Conservation (phyloP, 169 alveolate species). For the Theileria parva region DNA sequence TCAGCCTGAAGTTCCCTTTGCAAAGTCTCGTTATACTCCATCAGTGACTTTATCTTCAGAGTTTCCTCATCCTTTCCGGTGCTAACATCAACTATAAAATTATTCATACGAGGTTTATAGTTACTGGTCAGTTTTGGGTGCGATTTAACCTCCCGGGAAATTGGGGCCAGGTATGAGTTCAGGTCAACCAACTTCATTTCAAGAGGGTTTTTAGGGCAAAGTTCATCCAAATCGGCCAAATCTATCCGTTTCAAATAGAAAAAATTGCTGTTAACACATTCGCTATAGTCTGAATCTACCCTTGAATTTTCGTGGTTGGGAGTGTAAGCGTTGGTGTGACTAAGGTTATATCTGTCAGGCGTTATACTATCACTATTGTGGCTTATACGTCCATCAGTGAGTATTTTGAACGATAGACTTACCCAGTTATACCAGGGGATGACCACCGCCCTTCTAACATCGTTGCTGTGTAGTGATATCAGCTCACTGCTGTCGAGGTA, state of each 20-base stretch:
- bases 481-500: constrained; percentile 63
- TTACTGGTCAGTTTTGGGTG: constrained; percentile 36
- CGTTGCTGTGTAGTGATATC: constrained; percentile 29
- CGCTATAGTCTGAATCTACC: neutral
- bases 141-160: neutral
- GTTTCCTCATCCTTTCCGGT: constrained; percentile 2
- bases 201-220: constrained; percentile 55
- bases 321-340: neutral
- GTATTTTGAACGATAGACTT: constrained; percentile 20
- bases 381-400: constrained; percentile 17
- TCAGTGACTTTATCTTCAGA: constrained; percentile 40
- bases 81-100: constrained; percentile 2
- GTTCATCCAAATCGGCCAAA: constrained; percentile 1
- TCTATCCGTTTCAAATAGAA: constrained; percentile 28
- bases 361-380: neutral
- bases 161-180: neutral
- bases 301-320: neutral
- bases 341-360: neutral
- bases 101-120: neutral
- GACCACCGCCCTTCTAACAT: constrained; percentile 43
- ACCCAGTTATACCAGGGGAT: constrained; percentile 64
- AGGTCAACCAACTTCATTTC: constrained; percentile 42
- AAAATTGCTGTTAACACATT: neutral
- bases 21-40: constrained; percentile 21
- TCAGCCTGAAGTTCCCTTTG: constrained; percentile 51